A percentile compares a stretch with the other conserved stretches of the same genome.
phyloP scores from a whole-genome alignment of 441 rosid species.

The Dalechampia spathulata region DNA sequence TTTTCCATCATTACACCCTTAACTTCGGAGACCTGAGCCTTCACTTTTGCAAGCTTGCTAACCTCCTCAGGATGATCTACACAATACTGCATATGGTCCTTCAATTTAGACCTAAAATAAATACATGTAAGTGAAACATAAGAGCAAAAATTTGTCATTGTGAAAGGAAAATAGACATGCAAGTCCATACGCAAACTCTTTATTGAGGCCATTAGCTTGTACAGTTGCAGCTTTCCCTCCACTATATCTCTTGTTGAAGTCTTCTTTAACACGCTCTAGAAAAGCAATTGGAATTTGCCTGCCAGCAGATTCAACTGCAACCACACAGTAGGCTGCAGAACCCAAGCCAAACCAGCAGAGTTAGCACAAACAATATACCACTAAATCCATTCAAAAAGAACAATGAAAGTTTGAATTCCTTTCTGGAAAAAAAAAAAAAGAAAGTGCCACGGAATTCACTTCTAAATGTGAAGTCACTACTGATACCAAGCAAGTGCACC shows the following conservation, averaged over 20 bases:
- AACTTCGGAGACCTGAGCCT: constrained; percentile 83
- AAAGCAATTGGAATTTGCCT: constrained; percentile 88
- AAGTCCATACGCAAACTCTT: constrained; percentile 65
- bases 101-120: constrained; percentile 49
- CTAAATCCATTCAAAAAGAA: background rate
- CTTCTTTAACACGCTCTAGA: constrained; percentile 87
- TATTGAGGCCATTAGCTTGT: constrained; percentile 61
- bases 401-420: background rate
- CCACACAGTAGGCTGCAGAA: constrained; percentile 84
- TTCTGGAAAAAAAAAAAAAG: background rate
- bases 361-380: background rate
- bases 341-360: constrained; percentile 11
- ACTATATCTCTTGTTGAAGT: constrained; percentile 65
- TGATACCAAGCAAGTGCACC: background rate
- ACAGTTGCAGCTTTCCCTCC: constrained; percentile 89
- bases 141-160: background rate
- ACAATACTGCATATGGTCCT: constrained; percentile 80
- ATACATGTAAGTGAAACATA: background rate
- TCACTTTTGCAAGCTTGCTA: constrained; percentile 69
- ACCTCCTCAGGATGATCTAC: constrained; percentile 74
- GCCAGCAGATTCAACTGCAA: constrained; percentile 87
- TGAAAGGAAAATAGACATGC: background rate
- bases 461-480: background rate
- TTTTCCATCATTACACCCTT: constrained; percentile 90
- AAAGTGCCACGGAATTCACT: background rate